These are phyloP conservation scores for Fusarium chlamydosporum DNA, from an alignment of 2,329 filamentous ascomycete species.

Conservation along the genomic window DNA sequence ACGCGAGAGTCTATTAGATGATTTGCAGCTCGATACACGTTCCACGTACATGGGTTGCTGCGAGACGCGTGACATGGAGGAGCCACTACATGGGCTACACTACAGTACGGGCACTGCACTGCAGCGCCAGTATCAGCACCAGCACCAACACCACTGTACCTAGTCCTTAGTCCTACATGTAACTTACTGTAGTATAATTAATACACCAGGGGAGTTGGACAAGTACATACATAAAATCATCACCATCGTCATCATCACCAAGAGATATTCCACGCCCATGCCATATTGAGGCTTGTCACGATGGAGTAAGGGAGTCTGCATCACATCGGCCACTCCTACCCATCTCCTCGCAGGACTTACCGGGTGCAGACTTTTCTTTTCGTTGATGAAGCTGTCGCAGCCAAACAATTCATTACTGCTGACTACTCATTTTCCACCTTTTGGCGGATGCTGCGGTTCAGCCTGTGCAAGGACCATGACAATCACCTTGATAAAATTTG, in stretches of 20 bases:
- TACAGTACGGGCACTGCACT: too few species aligned
- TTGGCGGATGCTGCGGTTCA: constrained; percentile 38
- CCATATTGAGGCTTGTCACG: constrained; percentile 39
- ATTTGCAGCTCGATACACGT: constrained; percentile 50
- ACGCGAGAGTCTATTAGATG: constrained; percentile 42
- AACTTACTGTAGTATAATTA: not conserved
- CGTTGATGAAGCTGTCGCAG: constrained; percentile 41
- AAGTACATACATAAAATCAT: constrained; percentile 14
- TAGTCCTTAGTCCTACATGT: not conserved
- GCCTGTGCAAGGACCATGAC: constrained; percentile 40
- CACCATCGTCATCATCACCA: constrained; percentile 17
- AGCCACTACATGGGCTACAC: constrained; percentile 14
- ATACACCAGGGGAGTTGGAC: constrained; percentile 11
- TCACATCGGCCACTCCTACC: constrained; percentile 31
- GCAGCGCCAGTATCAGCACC: not conserved
- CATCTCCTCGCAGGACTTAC: constrained; percentile 32
- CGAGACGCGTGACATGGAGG: constrained; percentile 48
- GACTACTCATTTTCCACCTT: constrained; percentile 27
- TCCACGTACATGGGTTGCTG: constrained; percentile 50
- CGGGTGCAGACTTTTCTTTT: constrained; percentile 40
- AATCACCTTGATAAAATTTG: constrained; percentile 37
- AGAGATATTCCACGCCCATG: constrained; percentile 15
- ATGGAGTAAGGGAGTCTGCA: constrained; percentile 33
- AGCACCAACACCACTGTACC: not conserved
- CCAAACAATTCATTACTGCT: constrained; percentile 10